phyloP scores from a whole-genome alignment of 495 filamentous ascomycete genomes.

The Oidiodendron maius region DNA sequence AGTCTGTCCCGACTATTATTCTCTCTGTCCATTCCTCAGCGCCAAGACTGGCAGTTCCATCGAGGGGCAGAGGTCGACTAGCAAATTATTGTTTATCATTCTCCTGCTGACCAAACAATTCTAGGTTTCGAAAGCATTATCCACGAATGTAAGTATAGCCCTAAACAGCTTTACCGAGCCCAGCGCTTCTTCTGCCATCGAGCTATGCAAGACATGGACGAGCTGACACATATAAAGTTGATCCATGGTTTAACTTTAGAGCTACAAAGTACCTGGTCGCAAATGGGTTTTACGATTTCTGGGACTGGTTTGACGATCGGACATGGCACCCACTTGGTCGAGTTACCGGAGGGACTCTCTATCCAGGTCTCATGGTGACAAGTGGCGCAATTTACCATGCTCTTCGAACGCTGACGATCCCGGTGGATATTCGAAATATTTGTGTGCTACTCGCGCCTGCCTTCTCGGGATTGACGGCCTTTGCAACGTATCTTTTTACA shows the following conservation, averaged over 20 bases:
- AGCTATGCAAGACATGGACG: constrained; percentile 1
- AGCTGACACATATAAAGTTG: constrained; percentile 55
- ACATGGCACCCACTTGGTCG: constrained; percentile 99
- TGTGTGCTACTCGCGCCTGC: constrained; percentile 94
- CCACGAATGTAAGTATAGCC: constrained; percentile 79
- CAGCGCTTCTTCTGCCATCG: too few relatives aligned
- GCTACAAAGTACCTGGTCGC: constrained; percentile 96
- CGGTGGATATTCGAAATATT: constrained; percentile 97
- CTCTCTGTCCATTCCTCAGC: too few relatives aligned
- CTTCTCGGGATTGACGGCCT: constrained; percentile 92
- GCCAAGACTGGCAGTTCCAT: not conserved
- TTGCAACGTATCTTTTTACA: constrained; percentile 92
- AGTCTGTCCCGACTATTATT: too few relatives aligned
- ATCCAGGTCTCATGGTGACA: constrained; percentile 98
- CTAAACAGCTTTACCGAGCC: too few relatives aligned
- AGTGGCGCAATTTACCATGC: constrained; percentile 95
- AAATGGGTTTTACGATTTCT: constrained; percentile 97
- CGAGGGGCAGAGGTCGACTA: not conserved
- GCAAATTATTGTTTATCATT: not conserved
- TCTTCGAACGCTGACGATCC: constrained; percentile 84
- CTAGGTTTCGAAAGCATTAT: constrained; percentile 98
- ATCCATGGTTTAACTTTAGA: constrained; percentile 99
- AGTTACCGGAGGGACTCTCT: constrained; percentile 97
- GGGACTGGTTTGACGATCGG: constrained; percentile 99
- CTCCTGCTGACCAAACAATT: constrained; percentile 10